Percentiles rank a stretch among this genome's conserved stretches.
These are phyloP conservation scores for Fomitopsis pinicola DNA, from an alignment of 1,284 basidiomycete species.

Conservation along the genomic window DNA sequence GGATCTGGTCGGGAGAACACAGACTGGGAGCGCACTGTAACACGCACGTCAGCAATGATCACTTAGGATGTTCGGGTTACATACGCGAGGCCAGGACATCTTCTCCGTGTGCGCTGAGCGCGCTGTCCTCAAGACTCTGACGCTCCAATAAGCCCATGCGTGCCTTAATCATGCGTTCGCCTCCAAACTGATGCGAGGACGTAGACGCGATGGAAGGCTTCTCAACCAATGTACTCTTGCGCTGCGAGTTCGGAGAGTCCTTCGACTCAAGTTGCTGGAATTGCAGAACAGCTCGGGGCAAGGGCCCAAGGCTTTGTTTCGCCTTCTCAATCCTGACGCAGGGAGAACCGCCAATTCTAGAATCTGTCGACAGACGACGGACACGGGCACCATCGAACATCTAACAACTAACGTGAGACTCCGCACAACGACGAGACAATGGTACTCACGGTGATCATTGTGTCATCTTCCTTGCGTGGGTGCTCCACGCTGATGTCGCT, in stretches of 20 bases:
- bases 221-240: conserved; percentile 44
- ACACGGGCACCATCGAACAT: conserved; percentile 76
- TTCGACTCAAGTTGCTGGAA: conserved; percentile 30
- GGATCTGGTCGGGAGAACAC: conserved; percentile 57
- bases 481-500: conserved; percentile 50
- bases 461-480: conserved; percentile 64
- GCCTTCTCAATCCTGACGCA: conserved; percentile 62
- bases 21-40: conserved; percentile 37
- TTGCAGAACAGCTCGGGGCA: conserved; percentile 19
- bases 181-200: conserved; percentile 57
- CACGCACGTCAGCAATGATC: conserved; percentile 11
- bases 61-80: conserved; percentile 21
- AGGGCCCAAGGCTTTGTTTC: conserved; percentile 36
- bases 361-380: conserved; percentile 61
- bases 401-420: conserved; percentile 28
- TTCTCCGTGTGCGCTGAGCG: conserved; percentile 59
- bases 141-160: conserved; percentile 56
- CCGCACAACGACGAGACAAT: not conserved
- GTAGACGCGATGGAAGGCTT: conserved; percentile 63
- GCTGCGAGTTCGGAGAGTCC: conserved; percentile 30
- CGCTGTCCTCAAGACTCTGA: conserved; percentile 64
- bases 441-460: conserved; percentile 67
- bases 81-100: conserved; percentile 51
- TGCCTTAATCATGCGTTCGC: conserved; percentile 62
- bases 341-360: conserved; percentile 66